Percentiles rank a stretch among this genome's conserved stretches.
Conservation (phyloP, 1,139 yeast species). For the Candida mesenterica region DNA sequence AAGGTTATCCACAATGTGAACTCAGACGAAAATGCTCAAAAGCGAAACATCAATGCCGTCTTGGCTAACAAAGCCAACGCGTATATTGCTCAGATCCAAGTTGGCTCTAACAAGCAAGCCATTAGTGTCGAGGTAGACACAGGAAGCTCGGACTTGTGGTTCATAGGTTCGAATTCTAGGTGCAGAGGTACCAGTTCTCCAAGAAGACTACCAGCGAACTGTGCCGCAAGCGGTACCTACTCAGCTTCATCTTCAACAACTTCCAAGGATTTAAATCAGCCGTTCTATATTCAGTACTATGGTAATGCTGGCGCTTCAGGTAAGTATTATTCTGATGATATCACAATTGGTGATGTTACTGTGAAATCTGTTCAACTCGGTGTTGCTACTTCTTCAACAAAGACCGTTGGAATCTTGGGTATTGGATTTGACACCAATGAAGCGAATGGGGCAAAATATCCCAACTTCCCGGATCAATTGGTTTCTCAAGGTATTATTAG, state of each 20-base stretch:
- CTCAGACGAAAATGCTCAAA: not conserved
- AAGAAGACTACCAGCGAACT: not conserved
- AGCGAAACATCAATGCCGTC: not conserved
- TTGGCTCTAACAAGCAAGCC: conserved; percentile 14
- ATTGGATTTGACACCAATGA: conserved; percentile 15
- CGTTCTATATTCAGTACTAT: conserved; percentile 10
- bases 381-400: conserved; percentile 12
- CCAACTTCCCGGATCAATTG: conserved; percentile 21
- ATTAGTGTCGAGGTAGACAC: conserved; percentile 17
- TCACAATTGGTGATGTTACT: conserved; percentile 12
- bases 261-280: not conserved
- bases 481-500: conserved; percentile 18
- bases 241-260: conserved; percentile 4
- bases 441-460: conserved; percentile 11
- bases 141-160: conserved; percentile 23
- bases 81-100: conserved; percentile 13
- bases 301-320: conserved; percentile 16
- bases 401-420: conserved; percentile 18
- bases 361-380: conserved; percentile 18
- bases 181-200: not conserved
- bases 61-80: conserved; percentile 4
- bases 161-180: conserved; percentile 8
- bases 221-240: conserved; percentile 4
- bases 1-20: not conserved
- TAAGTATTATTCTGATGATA: conserved; percentile 16